These are phyloP conservation scores for Clavulina sp. DNA, from an alignment of 768 basidiomycete genomes.

Conservation along the genomic window DNA sequence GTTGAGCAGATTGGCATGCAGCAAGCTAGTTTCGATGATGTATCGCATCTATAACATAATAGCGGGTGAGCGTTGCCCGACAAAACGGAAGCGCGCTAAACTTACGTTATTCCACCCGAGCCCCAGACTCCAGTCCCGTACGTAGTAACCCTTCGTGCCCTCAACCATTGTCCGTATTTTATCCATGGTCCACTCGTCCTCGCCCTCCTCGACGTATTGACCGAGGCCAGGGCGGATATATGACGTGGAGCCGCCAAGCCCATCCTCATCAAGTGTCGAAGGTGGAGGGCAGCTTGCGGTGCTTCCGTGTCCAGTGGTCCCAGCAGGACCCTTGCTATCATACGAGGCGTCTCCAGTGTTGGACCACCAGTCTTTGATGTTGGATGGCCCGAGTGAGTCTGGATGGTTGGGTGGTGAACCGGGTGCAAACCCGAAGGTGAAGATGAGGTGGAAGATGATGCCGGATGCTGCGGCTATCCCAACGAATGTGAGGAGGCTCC, in stretches of 20 bases:
- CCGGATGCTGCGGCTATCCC: constrained; percentile 9
- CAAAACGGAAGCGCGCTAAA: not conserved
- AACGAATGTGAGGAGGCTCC: constrained; percentile 8
- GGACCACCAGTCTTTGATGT: not conserved
- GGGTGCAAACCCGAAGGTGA: constrained; percentile 2
- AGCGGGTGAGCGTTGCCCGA: not conserved
- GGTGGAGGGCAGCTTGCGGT: not conserved
- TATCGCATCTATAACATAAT: constrained; percentile 26
- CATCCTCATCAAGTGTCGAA: not conserved
- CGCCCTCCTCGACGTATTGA: not conserved
- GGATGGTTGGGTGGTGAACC: not conserved
- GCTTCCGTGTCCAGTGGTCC: too few species aligned
- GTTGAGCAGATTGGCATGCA: constrained; percentile 28
- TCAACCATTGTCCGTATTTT: constrained; percentile 20
- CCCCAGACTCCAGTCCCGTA: constrained; percentile 27
- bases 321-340: too few species aligned
- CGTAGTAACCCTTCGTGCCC: constrained; percentile 27
- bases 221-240: not conserved
- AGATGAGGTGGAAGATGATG: constrained; percentile 11
- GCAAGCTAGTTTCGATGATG: constrained; percentile 28
- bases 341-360: not conserved
- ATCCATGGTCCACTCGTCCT: constrained; percentile 18
- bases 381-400: not conserved
- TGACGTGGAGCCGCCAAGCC: too few species aligned
- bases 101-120: constrained; percentile 34